Evolutionary conservation across 2,329 filamentous ascomycete genomes (phyloP).

Genomic region (Aspergillus floridensis): DNA sequence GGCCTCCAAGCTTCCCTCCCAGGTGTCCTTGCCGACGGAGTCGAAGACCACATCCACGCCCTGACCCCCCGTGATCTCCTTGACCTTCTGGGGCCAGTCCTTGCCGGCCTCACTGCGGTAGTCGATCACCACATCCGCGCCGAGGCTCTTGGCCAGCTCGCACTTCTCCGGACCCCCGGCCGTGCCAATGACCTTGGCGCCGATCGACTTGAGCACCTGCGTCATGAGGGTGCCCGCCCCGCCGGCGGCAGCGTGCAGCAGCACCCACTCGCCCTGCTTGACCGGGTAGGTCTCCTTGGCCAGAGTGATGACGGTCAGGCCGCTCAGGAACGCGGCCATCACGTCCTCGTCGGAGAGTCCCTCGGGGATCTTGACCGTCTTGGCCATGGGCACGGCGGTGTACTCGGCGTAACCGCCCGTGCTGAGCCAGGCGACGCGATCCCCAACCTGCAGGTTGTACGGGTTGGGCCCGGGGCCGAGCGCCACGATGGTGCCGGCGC

Average conservation of each 20-base stretch:
- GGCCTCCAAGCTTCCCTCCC: constrained; percentile 72
- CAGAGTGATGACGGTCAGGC: constrained; percentile 76
- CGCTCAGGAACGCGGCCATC: constrained; percentile 72
- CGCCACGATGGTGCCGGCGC: constrained; percentile 66
- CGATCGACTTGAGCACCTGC: constrained; percentile 69
- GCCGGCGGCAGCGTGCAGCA: constrained; percentile 83
- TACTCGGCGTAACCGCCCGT: constrained; percentile 59
- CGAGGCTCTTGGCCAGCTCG: constrained; percentile 62
- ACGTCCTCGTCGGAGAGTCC: constrained; percentile 60
- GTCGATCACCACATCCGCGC: constrained; percentile 70
- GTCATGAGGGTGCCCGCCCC: constrained; percentile 74
- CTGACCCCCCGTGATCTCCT: constrained; percentile 74
- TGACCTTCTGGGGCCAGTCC: constrained; percentile 74
- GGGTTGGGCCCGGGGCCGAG: constrained; percentile 52
- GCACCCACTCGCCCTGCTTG: constrained; percentile 72
- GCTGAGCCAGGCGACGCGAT: constrained; percentile 69
- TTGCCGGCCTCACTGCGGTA: constrained; percentile 82
- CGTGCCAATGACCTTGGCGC: constrained; percentile 76
- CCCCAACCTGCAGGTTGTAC: constrained; percentile 60
- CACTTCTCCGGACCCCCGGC: constrained; percentile 72
- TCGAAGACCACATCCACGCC: constrained; percentile 81
- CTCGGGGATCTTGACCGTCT: constrained; percentile 63
- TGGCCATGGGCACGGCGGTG: constrained; percentile 51
- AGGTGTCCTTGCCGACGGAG: constrained; percentile 80
- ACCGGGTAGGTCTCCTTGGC: constrained; percentile 71